phyloP scores from a whole-genome alignment of 306 rosid species.

The apple (Malus domestica) region DNA sequence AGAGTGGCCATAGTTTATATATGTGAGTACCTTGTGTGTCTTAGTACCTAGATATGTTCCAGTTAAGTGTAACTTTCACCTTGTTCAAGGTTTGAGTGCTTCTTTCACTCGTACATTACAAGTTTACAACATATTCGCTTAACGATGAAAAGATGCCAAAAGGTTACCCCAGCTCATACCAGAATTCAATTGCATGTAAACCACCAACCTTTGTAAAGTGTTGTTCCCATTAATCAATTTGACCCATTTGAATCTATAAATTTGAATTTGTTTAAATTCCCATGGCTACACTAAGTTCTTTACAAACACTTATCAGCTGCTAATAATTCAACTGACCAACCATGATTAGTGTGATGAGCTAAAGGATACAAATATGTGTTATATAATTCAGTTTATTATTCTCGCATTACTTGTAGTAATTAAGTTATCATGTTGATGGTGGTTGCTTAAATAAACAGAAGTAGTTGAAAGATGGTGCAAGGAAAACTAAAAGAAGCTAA shows the following conservation, averaged over 20 bases:
- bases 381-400: not conserved
- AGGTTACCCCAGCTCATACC: not conserved
- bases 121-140: not conserved
- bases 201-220: not conserved
- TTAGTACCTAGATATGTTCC: not conserved
- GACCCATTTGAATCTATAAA: not conserved
- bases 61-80: not conserved
- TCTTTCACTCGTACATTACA: not conserved
- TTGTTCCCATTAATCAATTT: not conserved
- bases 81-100: not conserved
- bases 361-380: not conserved
- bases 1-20: not conserved
- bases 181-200: not conserved
- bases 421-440: conserved; percentile 2
- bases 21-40: not conserved
- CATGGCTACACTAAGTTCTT: not conserved
- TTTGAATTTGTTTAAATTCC: not conserved
- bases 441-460: conserved; percentile 32
- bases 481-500: conserved; percentile 55
- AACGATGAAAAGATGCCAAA: not conserved
- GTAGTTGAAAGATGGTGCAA: conserved; percentile 74
- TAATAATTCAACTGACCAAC: not conserved
- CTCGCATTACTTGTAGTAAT: conserved; percentile 4
- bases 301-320: not conserved
- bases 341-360: not conserved